phyloP scores from a whole-genome alignment of 2,329 filamentous ascomycete species.

The Whalleya microplaca region DNA sequence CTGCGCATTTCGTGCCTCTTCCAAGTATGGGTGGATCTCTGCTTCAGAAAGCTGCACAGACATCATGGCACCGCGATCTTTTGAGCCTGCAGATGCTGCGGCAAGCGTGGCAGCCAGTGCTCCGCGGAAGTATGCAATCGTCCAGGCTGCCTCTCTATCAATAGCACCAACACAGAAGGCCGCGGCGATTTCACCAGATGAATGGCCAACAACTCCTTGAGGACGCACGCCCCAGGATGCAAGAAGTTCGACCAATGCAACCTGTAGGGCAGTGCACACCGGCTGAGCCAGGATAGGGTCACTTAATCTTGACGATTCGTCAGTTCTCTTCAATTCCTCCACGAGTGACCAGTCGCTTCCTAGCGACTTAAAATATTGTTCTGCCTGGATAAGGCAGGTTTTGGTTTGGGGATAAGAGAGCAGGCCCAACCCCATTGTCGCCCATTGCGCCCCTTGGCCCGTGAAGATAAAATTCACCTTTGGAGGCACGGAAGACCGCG shows the following conservation, averaged over 20 bases:
- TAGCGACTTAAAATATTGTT: background rate
- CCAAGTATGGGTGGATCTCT: background rate
- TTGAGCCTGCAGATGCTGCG: background rate
- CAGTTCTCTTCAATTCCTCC: background rate
- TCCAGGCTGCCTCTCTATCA: conserved; percentile 6
- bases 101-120: background rate
- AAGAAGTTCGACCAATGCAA: conserved; percentile 37
- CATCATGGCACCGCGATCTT: background rate
- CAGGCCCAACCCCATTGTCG: conserved; percentile 20
- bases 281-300: conserved; percentile 19
- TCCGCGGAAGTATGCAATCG: conserved; percentile 22
- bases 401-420: conserved; percentile 18
- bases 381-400: background rate
- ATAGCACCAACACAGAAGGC: conserved; percentile 43
- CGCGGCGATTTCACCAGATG: conserved; percentile 44
- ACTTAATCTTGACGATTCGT: conserved; percentile 20
- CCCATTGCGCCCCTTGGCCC: conserved; percentile 30
- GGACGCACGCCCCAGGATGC: conserved; percentile 12
- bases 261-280: conserved; percentile 31
- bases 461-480: conserved; percentile 31
- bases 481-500: too few species aligned
- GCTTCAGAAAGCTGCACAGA: conserved; percentile 14
- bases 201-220: conserved; percentile 29
- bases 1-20: background rate
- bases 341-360: conserved; percentile 18